Evolutionary conservation across 1,284 basidiomycete species (phyloP), one percentile per base, ranked within the genome.

Genomic region (Vanrija sp.): DNA sequence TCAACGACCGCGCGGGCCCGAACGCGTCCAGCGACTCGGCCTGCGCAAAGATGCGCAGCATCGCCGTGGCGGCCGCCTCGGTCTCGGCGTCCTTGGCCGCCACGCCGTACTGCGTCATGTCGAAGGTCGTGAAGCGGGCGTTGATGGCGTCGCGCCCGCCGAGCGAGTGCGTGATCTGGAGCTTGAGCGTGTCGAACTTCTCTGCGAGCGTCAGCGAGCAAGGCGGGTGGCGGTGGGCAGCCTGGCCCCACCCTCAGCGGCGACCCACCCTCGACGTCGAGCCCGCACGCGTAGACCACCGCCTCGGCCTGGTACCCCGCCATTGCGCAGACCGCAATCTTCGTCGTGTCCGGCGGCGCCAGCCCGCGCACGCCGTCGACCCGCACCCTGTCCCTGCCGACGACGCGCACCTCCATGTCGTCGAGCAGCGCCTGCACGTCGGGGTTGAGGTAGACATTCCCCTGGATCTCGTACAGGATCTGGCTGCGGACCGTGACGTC

Each of bases 301-400:
- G 51, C 45, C 53, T 65, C 61, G 6, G 63, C 65, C 42, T 64
- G 62, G 20, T 59, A 67, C 12, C 65, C 65, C 0, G 56, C 65
- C 6, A 59, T 37, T 9, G 55, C 63, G 36, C 60, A 60, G 41
- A 67, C 56, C 18, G 57, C 62, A n/a, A 57, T 57, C 49, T 67
- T 67, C 1, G 65, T 67, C 4, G 65, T 65, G 5, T 61, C 47
- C 3, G 65, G 65, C 1, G 65, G 65, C 4, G 65, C 49, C 0
- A 59, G 19, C 6, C 65, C 65, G 6, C 38, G 43, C 16, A 67
- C 59, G 5, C 63, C 62, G 4, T 54, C 49, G 14, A 65, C 59
- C 9, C 49, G 47, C 5, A 65, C 65, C 12, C 62, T 54, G 51
- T 67, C 54, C 14, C 43, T 31, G 1, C 57, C 63, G 4, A 53